Evolutionary conservation across 345 rosid genomes (phyloP), one percentile per base, ranked within the genome.

Genomic region (Linum lewisii): DNA sequence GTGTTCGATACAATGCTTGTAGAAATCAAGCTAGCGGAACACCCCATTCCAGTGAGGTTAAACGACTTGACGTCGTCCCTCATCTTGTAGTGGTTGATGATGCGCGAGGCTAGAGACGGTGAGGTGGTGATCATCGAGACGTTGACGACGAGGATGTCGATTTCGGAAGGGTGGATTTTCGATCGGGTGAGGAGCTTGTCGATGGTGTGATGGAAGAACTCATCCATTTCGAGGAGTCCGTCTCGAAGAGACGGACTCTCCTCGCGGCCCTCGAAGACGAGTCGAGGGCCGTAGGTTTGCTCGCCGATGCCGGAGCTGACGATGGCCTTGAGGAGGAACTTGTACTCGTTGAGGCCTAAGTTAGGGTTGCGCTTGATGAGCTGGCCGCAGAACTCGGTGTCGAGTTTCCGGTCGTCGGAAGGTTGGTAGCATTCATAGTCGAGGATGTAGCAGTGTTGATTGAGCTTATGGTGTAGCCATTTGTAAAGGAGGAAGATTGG

Each of bases 21-120:
- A 1, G 73, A 72, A n/a, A 75, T 57, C 1, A 79, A 25, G 9
- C 78, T 72, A 2, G 74, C 74, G 45, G 78, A 75, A 58, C 80
- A 79, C 4, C 80, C 83, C 80, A 79, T 79, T 44, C 83, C 80
- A 0, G 74, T 60, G 37, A 79, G 76, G 62, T 72, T 68, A 45
- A 55, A 49, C 5, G 52, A 15, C 52, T 49, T 49, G 52, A 49
- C 21, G 52, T 49, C 21, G 6, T 49, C 52, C 21, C 52, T 49
- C 52, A 49, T 49, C 21, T 49, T 6, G 52, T 49, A 49, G 52
- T 49, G 52, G 21, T 49, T 49, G 18, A 49, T 49, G 52, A 49
- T 49, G 6, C 52, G 52, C 18, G 52, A 49, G 5, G 9, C 4
- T 0, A 49, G 5, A 2, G 52, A 49, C 0, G 52, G 52, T 15